Evolutionary conservation across 2,329 filamentous ascomycete genomes (phyloP).

Genomic region (Arthrobotrys entomopaga): DNA sequence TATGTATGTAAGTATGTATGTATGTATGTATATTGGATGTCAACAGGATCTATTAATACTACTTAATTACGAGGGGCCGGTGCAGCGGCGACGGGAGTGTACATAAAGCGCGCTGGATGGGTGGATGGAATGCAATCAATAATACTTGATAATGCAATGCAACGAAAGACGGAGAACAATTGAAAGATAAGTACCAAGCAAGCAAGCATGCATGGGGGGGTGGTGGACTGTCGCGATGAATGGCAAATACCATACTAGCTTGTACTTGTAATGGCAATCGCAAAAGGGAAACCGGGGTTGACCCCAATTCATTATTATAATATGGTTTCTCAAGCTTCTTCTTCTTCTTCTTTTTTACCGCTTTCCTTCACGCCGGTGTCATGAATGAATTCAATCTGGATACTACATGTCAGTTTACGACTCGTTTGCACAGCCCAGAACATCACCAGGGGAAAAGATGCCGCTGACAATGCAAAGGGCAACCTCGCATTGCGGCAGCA

Average conservation of each 20-base stretch:
- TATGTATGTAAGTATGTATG: too few relatives aligned
- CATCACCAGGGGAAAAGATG: not conserved
- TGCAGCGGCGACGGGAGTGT: too few relatives aligned
- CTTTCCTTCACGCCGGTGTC: not conserved
- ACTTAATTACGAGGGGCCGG: too few relatives aligned
- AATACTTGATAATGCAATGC: constrained; percentile 2
- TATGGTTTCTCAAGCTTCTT: not conserved
- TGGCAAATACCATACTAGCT: too few relatives aligned
- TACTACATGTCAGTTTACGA: too few relatives aligned
- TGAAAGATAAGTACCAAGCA: not conserved
- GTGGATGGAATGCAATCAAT: too few relatives aligned
- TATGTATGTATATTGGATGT: not conserved
- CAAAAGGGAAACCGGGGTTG: not conserved
- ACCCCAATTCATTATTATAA: not conserved
- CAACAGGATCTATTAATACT: not conserved
- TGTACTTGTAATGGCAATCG: too few relatives aligned
- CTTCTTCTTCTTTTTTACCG: not conserved
- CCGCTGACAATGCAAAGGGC: not conserved
- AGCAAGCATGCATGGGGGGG: not conserved
- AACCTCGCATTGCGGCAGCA: constrained; percentile 7
- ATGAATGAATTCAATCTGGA: not conserved
- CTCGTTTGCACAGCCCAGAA: constrained; percentile 24
- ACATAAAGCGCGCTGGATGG: too few relatives aligned
- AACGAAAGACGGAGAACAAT: constrained; percentile 3
- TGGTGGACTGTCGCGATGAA: too few relatives aligned